Conservation (phyloP, 192 early-diverging fungal genomes). For the Phycomyces blakesleeanus region DNA sequence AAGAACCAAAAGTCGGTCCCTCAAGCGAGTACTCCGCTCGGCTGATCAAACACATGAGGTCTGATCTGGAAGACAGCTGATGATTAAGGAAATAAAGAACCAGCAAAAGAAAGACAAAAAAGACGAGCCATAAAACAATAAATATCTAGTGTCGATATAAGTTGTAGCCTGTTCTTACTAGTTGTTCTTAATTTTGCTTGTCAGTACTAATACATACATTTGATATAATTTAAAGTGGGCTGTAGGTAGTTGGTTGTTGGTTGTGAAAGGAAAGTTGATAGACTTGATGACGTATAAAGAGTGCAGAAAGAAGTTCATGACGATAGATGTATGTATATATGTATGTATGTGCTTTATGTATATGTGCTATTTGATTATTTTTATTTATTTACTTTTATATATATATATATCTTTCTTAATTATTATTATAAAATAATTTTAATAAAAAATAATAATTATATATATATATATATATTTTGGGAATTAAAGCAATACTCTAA, state of each 20-base stretch:
- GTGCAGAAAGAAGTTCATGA: background rate
- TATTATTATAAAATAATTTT: conserved; percentile 2
- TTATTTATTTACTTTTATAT: background rate
- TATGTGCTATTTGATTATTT: background rate
- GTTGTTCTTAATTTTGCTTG: too few relatives aligned
- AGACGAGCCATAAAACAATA: too few relatives aligned
- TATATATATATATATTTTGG: background rate
- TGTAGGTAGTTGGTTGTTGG: too few relatives aligned
- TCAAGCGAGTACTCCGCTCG: background rate
- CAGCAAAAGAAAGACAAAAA: too few relatives aligned
- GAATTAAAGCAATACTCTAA: background rate
- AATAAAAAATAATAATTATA: background rate
- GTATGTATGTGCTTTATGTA: background rate
- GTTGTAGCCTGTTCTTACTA: too few relatives aligned
- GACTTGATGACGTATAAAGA: too few relatives aligned
- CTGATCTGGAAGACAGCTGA: background rate
- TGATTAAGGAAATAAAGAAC: background rate
- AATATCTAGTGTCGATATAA: too few relatives aligned
- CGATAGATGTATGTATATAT: background rate
- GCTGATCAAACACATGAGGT: background rate
- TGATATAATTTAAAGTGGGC: too few relatives aligned
- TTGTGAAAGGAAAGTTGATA: too few relatives aligned
- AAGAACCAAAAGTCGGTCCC: background rate
- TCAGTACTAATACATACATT: too few relatives aligned
- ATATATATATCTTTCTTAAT: background rate